These are phyloP conservation scores for Exophiala aquamarina DNA, from an alignment of 2,329 filamentous ascomycete genomes.

Conservation along the genomic window DNA sequence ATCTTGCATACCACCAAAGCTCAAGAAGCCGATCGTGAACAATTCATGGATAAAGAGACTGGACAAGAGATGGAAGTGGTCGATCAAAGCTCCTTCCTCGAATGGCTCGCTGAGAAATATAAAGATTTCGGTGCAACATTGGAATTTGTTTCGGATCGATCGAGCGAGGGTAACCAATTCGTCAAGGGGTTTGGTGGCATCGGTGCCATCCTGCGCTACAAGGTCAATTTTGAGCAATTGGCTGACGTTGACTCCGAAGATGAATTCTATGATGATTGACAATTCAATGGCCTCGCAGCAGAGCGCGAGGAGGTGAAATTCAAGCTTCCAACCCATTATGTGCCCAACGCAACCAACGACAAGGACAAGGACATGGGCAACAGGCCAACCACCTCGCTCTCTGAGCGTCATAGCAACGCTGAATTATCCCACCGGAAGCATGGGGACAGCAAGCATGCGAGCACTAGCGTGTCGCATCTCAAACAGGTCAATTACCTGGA, in stretches of 20 bases:
- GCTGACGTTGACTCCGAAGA: constrained; percentile 83
- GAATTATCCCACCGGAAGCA: constrained; percentile 2
- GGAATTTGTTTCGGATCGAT: constrained; percentile 96
- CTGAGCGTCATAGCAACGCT: constrained; percentile 26
- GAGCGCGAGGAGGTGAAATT: constrained; percentile 74
- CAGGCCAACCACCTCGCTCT: constrained; percentile 25
- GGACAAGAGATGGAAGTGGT: constrained; percentile 96
- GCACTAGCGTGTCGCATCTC: constrained; percentile 9
- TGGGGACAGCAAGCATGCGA: constrained; percentile 4
- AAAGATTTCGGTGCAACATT: constrained; percentile 94
- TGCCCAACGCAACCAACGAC: constrained; percentile 45
- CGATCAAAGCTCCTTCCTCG: constrained; percentile 88
- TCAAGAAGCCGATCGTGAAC: constrained; percentile 75
- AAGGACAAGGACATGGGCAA: constrained; percentile 10
- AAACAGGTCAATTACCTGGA: constrained; percentile 9
- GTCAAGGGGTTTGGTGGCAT: constrained; percentile 99
- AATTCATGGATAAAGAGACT: constrained; percentile 94
- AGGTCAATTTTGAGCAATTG: constrained; percentile 99
- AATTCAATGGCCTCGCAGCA: constrained; percentile 24
- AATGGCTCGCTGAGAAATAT: constrained; percentile 99
- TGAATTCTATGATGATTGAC: constrained; percentile 75
- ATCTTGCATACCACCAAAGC: constrained; percentile 85
- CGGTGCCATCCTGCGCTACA: constrained; percentile 95
- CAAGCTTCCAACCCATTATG: constrained; percentile 48
- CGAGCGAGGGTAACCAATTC: constrained; percentile 98